These are phyloP conservation scores for Prunus davidiana DNA, from an alignment of 306 rosid species.

Conservation along the genomic window DNA sequence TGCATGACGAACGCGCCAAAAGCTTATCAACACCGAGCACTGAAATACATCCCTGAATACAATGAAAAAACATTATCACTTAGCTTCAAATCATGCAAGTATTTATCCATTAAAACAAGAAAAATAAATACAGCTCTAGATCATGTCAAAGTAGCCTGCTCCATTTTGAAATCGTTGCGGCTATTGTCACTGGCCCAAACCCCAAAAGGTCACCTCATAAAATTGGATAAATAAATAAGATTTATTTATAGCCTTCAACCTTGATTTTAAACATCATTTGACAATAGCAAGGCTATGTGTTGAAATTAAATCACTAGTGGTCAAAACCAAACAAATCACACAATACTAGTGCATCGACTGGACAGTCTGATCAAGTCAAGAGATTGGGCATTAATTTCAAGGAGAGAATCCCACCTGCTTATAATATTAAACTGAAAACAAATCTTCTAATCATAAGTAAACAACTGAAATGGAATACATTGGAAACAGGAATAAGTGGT, in stretches of 20 bases:
- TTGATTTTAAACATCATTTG: neutral
- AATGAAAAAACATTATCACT: conserved; percentile 20
- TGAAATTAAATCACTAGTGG: neutral
- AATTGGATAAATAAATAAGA: conserved; percentile 1
- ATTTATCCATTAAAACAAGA: neutral
- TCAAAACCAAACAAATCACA: neutral
- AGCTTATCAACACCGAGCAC: conserved; percentile 70
- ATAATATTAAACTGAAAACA: neutral
- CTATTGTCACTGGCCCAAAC: conserved; percentile 21
- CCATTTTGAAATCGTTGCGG: conserved; percentile 3
- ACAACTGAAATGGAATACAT: neutral
- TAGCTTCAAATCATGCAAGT: conserved; percentile 17
- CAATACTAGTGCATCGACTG: neutral
- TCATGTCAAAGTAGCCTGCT: neutral
- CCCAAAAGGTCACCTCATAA: conserved; percentile 16
- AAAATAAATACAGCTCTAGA: conserved; percentile 7
- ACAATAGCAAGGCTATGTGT: neutral
- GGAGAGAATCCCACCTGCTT: neutral
- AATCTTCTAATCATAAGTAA: neutral
- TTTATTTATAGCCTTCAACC: neutral
- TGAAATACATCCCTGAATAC: conserved; percentile 82
- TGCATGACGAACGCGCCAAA: conserved; percentile 80
- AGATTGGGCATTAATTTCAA: neutral
- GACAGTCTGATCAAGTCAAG: neutral
- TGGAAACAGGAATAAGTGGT: neutral